Conservation (phyloP, 208 protist genomes). For the Phytomonas francai region DNA sequence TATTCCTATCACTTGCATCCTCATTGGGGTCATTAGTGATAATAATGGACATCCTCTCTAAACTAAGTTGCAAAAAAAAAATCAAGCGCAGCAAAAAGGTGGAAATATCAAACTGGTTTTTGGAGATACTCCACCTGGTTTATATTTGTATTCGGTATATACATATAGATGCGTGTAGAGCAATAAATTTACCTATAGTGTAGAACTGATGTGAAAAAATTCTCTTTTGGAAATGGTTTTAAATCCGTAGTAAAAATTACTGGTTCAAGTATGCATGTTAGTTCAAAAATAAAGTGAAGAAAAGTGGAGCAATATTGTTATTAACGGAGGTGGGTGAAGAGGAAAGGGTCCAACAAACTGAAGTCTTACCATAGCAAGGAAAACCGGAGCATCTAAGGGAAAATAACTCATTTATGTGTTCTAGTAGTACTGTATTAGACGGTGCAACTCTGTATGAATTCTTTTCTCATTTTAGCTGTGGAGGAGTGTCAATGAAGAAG, state of each 20-base stretch:
- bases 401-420: background rate
- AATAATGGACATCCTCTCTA: background rate
- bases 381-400: background rate
- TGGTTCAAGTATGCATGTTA: background rate
- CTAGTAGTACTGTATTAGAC: background rate
- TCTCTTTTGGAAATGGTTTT: background rate
- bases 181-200: slow-evolving; percentile 1
- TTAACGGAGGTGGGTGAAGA: background rate
- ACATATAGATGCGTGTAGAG: slow-evolving; percentile 1
- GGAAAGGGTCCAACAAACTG: background rate
- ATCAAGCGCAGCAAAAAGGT: background rate
- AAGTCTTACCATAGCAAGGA: background rate
- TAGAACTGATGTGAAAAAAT: background rate
- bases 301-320: slow-evolving; percentile 3
- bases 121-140: background rate
- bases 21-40: background rate
- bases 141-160: background rate
- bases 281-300: background rate
- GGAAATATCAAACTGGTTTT: background rate
- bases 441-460: background rate
- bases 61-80: background rate
- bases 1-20: background rate
- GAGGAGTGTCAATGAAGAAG: background rate
- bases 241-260: background rate
- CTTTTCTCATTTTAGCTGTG: background rate